These are phyloP conservation scores for Flaveria brownii DNA, from an alignment of 129 eudicot species.

Conservation along the genomic window DNA sequence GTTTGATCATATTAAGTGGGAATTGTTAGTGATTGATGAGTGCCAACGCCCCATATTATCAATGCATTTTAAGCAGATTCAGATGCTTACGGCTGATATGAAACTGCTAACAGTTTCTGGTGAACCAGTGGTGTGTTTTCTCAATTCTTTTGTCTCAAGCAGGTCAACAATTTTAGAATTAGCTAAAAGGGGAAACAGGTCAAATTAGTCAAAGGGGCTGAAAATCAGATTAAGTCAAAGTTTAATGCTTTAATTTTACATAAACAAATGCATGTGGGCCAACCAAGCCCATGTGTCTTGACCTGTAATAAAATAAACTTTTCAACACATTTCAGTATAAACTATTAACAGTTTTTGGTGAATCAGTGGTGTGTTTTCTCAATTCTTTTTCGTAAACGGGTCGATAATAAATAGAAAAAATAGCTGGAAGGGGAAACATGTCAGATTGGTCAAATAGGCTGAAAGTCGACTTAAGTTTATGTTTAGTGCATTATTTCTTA, in stretches of 20 bases:
- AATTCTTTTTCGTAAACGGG: background rate
- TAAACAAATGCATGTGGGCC: background rate
- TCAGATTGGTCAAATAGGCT: background rate
- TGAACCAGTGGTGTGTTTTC: conserved; percentile 32
- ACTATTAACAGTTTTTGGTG: conserved; percentile 32
- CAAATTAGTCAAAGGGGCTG: conserved; percentile 2
- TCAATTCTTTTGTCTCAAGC: background rate
- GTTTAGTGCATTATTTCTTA: background rate
- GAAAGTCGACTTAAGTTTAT: background rate
- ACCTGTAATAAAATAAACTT: background rate
- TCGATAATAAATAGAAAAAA: background rate
- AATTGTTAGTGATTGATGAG: conserved; percentile 39
- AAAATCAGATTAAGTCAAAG: background rate
- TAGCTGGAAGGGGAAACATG: background rate
- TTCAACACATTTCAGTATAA: conserved; percentile 28
- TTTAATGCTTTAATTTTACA: background rate
- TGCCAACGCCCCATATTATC: conserved; percentile 35
- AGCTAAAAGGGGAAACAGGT: background rate
- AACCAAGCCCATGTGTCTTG: background rate
- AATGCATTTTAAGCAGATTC: conserved; percentile 16
- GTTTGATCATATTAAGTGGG: conserved; percentile 45
- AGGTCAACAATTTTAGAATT: background rate
- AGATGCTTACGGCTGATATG: conserved; percentile 42
- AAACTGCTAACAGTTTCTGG: conserved; percentile 38
- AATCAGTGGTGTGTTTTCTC: conserved; percentile 28